Base-by-base conservation (phyloP, 2,329 filamentous ascomycete species). In the Thelonectria olida region DNA sequence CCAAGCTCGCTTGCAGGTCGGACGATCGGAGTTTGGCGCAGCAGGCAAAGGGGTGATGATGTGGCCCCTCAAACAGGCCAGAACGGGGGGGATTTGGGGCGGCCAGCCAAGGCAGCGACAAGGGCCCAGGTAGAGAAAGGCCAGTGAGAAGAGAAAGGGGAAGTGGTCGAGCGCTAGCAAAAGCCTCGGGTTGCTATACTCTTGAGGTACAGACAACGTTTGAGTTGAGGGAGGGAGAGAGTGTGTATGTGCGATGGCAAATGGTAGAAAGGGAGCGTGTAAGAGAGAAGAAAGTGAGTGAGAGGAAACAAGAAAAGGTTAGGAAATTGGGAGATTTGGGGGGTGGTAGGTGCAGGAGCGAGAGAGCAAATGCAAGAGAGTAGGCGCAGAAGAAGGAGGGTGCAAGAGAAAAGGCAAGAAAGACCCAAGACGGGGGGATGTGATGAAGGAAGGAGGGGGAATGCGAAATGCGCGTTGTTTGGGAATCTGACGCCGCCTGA, bases 151-250 rank as follows among this genome's bases (percentile, higher is more conserved):
- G 54, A 60, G 66, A 66, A 65, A 60, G 22, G 62, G 57, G 51
- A 67, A 58, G 58, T 62, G 67, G 73, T 74, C 81, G 81, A 85
- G 78, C 76, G 78, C 82, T 84, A 85, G 74, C 75, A 63, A 84
- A 80, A 80, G 78, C 75, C 78, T 80, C 78, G 77, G 78, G 61
- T 61, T 61, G 69, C 62, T 67, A 49, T 64, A 60, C 65, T 62
- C 65, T 61, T 65, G 66, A 60, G 52, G 57, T 61, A 63, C 52
- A 65, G 61, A 65, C 55, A 56, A 53, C 7, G 15, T 41, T 41
- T 45, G 22, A 58, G 53, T 57, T 67, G 60, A 64, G 53, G 64
- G 62, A 68, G 59, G 59, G 61, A 57, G 64, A 58, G 65, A 68
- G 66, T 64, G 63, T 66, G 31, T 34, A 15, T 67, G 67, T 67